Evolutionary conservation across 2,329 filamentous ascomycete genomes (phyloP).

Genomic region (Colletotrichum lentis): DNA sequence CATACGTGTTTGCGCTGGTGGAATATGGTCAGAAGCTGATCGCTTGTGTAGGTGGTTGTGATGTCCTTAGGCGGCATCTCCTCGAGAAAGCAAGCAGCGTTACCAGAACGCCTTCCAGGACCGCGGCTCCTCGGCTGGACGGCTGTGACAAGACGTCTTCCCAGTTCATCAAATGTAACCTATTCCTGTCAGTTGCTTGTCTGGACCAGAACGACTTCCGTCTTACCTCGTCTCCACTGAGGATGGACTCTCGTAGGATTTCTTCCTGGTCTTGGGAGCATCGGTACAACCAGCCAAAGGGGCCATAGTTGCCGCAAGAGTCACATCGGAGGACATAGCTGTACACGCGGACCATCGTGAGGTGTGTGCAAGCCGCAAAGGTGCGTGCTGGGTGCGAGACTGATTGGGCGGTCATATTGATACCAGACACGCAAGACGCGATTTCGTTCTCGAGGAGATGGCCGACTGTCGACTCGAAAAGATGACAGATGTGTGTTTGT

Average conservation of each 20-base stretch:
- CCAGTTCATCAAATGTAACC: constrained; percentile 50
- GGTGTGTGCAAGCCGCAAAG: constrained; percentile 66
- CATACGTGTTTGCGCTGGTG: constrained; percentile 60
- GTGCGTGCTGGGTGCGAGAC: constrained; percentile 5
- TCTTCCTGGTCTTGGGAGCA: constrained; percentile 71
- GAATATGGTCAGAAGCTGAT: constrained; percentile 59
- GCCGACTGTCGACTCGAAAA: not conserved
- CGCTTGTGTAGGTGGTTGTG: constrained; percentile 52
- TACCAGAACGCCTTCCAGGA: constrained; percentile 52
- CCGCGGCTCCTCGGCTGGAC: constrained; percentile 51
- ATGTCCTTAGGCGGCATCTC: constrained; percentile 55
- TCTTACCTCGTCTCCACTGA: constrained; percentile 44
- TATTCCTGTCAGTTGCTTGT: constrained; percentile 38
- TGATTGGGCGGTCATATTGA: constrained; percentile 22
- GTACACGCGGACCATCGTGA: constrained; percentile 73
- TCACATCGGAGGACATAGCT: constrained; percentile 62
- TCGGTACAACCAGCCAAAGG: constrained; percentile 76
- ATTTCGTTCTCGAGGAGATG: constrained; percentile 11
- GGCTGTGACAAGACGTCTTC: constrained; percentile 44
- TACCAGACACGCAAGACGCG: constrained; percentile 2
- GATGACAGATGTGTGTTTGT: not conserved
- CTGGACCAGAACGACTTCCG: constrained; percentile 31
- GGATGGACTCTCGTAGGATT: constrained; percentile 46
- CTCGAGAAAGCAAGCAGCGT: constrained; percentile 53
- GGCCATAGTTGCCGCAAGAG: constrained; percentile 63